Base-by-base conservation (phyloP, 1,139 yeast species). In the Yueomyces sp. region DNA sequence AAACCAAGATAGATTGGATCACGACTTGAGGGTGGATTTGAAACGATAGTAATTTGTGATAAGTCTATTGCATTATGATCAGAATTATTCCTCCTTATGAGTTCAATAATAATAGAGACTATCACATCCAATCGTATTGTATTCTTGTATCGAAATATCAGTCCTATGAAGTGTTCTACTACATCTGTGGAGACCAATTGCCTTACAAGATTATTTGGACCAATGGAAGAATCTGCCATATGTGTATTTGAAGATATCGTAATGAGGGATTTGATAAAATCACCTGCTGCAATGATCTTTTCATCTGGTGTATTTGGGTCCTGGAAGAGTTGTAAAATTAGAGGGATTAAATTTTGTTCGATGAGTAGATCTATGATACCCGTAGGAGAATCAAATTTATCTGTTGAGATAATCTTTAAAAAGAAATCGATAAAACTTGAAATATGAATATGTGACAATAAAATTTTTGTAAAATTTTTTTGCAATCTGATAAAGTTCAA, bases 11-110 rank as follows among this genome's bases (percentile, higher is more conserved):
- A 63, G 7, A 65, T 58, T 2, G 96, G 95, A 62, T 91, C 99
- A 51, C 97, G 73, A 31, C 91, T 81, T 11, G 84, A 78, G 29
- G 98, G 97, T 3, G 96, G 96, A 57, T 87, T 89, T 31, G 86
- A 72, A 49, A 84, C 93, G 3, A 63, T 40, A 0, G 94, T 83
- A 36, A 86, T 81, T 58, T 80, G 78, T 9, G 8, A 9, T 33
- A 11, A 11, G 5, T 33, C n/a, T 9, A n/a, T 11, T 6, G n/a
- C 5, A 33, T 33, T 9, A 33, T 33, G 8, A 63, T 91, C 98
- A 3, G 96, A 85, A 61, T 93, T 93, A 62, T 91, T 91, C 59
- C 93, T 91, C 50, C 99, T 74, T 52, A 93, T 93, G 46, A 91
- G 78, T 60, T 91, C 98, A 56, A 91, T 91, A 38, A 91, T 81